phyloP scores from a whole-genome alignment of 805 yeast genomes.

The Starmerella khaoyaiensis region DNA sequence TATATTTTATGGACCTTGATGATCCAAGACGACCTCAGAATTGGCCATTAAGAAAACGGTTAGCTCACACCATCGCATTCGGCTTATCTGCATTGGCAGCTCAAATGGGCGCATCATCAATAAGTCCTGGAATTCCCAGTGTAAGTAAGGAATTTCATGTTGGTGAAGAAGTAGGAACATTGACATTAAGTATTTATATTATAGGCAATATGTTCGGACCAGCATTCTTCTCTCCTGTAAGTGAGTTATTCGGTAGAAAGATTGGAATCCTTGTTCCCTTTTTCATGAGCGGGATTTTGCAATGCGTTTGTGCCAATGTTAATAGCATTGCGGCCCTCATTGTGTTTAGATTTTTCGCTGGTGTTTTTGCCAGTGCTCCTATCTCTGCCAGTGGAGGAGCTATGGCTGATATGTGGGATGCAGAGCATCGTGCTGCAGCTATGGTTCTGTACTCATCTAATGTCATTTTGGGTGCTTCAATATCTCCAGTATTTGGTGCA shows the following conservation, averaged over 20 bases:
- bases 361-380: constrained; percentile 68
- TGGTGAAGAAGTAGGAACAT: constrained; percentile 50
- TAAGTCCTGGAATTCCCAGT: constrained; percentile 39
- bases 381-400: constrained; percentile 18
- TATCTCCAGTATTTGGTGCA: constrained; percentile 25
- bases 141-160: constrained; percentile 43
- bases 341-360: constrained; percentile 68
- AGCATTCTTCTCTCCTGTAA: constrained; percentile 71
- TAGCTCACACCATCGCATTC: constrained; percentile 29
- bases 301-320: constrained; percentile 18
- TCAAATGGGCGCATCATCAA: constrained; percentile 46
- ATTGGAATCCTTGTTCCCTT: constrained; percentile 42
- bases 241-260: constrained; percentile 66
- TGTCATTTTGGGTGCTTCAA: constrained; percentile 14
- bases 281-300: constrained; percentile 26
- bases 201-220: constrained; percentile 91
- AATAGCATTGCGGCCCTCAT: constrained; percentile 26
- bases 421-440: constrained; percentile 23
- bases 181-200: constrained; percentile 69
- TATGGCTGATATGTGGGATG: constrained; percentile 24
- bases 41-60: constrained; percentile 38
- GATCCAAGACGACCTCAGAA: constrained; percentile 33
- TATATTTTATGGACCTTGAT: constrained; percentile 8
- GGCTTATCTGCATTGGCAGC: constrained; percentile 40
- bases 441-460: constrained; percentile 12